phyloP scores from a whole-genome alignment of 176 grass and related monocot species.

The Coix lacrymajobi region DNA sequence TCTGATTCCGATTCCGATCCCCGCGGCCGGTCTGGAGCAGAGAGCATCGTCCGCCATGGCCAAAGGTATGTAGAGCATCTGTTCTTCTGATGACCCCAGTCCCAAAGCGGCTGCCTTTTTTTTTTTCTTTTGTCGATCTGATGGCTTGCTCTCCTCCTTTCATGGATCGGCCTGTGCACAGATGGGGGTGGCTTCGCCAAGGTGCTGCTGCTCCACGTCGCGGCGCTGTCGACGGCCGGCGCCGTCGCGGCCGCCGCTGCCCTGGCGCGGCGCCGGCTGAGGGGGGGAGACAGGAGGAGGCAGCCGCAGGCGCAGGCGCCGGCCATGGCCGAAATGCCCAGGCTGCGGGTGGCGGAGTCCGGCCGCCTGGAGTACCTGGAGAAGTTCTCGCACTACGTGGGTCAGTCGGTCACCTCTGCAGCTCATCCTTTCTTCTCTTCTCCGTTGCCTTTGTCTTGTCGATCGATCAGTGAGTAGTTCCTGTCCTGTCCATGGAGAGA shows the following conservation, averaged over 20 bases:
- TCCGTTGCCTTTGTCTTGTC: neutral
- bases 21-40: too few relatives aligned
- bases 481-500: neutral
- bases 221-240: conserved; percentile 23
- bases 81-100: too few relatives aligned
- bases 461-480: too few relatives aligned
- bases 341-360: conserved; percentile 20
- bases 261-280: neutral
- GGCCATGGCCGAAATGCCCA: conserved; percentile 25
- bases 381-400: conserved; percentile 67
- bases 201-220: conserved; percentile 30
- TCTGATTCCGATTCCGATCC: neutral
- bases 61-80: neutral
- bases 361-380: conserved; percentile 49
- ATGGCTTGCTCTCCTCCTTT: too few relatives aligned
- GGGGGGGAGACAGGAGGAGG: neutral
- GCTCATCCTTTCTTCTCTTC: too few relatives aligned
- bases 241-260: conserved; percentile 11
- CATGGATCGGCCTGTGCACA: neutral
- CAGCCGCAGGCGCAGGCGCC: neutral
- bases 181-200: conserved; percentile 10
- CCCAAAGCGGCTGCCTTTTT: too few relatives aligned
- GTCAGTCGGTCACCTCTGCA: too few relatives aligned
- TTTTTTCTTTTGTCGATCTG: too few relatives aligned
- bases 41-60: neutral